Conservation (phyloP, 768 basidiomycete genomes). For the Mycena epipterygia region DNA sequence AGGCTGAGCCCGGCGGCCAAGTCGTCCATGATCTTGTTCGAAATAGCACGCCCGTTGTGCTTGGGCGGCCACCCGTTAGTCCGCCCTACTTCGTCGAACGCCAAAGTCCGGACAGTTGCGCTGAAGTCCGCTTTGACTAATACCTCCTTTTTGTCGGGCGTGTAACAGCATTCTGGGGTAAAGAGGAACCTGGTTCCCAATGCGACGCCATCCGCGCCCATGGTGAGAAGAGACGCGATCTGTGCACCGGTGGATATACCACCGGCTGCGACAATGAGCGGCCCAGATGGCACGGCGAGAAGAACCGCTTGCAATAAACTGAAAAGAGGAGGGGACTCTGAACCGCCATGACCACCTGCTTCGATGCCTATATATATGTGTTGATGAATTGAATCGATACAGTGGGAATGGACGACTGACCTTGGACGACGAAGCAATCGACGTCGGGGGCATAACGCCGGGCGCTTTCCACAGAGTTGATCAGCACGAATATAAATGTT, state of each 20-base stretch:
- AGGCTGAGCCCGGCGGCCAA: conserved; percentile 46
- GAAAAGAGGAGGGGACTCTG: conserved; percentile 60
- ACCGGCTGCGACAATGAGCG: conserved; percentile 72
- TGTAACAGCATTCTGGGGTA: conserved; percentile 59
- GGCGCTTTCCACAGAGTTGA: conserved; percentile 64
- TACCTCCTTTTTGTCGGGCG: conserved; percentile 39
- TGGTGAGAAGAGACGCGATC: conserved; percentile 61
- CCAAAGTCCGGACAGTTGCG: conserved; percentile 56
- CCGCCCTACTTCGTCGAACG: conserved; percentile 58
- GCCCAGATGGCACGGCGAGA: conserved; percentile 51
- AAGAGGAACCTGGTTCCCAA: conserved; percentile 72
- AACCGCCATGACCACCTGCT: conserved; percentile 52
- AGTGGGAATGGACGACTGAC: conserved; percentile 43
- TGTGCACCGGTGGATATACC: conserved; percentile 68
- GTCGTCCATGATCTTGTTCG: conserved; percentile 52
- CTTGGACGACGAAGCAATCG: conserved; percentile 77
- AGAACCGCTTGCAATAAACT: conserved; percentile 62
- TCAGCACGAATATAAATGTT: conserved; percentile 67
- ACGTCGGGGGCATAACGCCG: conserved; percentile 65
- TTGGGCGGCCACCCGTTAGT: conserved; percentile 59
- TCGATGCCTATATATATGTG: conserved; percentile 43
- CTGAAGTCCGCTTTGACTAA: conserved; percentile 42
- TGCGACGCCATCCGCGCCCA: conserved; percentile 68
- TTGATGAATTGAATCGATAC: no score
- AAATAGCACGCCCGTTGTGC: conserved; percentile 61